Percentiles rank a stretch among this genome's conserved stretches.
These are phyloP conservation scores for Calonectria hongkongensis DNA, from an alignment of 2,329 filamentous ascomycete species.

Conservation along the genomic window DNA sequence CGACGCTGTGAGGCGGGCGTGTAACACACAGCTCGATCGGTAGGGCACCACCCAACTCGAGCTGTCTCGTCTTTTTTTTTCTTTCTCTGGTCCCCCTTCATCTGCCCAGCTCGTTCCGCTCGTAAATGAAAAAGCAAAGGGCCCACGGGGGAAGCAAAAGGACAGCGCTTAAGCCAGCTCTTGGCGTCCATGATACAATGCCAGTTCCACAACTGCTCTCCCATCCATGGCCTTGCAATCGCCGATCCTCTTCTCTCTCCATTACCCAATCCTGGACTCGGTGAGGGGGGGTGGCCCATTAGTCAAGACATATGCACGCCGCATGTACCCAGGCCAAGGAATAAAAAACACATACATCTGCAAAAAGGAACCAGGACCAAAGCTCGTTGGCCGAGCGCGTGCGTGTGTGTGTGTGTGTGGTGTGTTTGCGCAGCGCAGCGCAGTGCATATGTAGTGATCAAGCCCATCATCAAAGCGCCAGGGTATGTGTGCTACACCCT, in stretches of 20 bases:
- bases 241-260: slow-evolving; percentile 24
- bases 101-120: background rate
- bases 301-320: slow-evolving; percentile 24
- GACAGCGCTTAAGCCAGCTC: background rate
- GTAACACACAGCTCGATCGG: background rate
- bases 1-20: slow-evolving; percentile 8
- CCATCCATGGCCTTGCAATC: background rate
- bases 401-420: slow-evolving; percentile 3
- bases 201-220: slow-evolving; percentile 11
- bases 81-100: background rate
- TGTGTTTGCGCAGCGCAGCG: background rate
- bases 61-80: background rate
- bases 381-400: background rate
- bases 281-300: slow-evolving; percentile 23
- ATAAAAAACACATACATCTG: background rate
- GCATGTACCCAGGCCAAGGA: slow-evolving; percentile 4
- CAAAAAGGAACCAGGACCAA: background rate
- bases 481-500: background rate
- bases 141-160: slow-evolving; percentile 17
- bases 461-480: slow-evolving; percentile 2
- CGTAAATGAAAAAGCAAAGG: background rate
- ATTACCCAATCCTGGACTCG: slow-evolving; percentile 15
- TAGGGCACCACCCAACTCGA: background rate
- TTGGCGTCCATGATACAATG: slow-evolving; percentile 19
- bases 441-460: background rate